Conservation (phyloP, 805 yeast species). For the Wickerhamomyces pijperi region DNA sequence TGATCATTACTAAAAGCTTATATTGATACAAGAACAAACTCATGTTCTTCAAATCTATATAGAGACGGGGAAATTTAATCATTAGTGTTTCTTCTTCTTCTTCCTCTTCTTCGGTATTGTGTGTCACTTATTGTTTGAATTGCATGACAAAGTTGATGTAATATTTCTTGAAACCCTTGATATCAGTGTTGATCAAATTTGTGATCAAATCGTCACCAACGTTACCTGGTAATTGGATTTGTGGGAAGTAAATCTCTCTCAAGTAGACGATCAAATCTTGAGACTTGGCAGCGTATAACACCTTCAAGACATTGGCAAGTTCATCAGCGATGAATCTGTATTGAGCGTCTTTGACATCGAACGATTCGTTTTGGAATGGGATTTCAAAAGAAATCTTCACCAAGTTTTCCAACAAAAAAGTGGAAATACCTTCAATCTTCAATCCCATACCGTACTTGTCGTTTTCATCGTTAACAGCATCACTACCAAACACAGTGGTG, state of each 20-base stretch:
- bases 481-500: slow-evolving; percentile 54
- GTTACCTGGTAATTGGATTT: slow-evolving; percentile 46
- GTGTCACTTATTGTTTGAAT: slow-evolving; percentile 10
- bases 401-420: slow-evolving; percentile 54
- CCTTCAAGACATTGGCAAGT: slow-evolving; percentile 55
- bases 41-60: too few relatives aligned
- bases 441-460: slow-evolving; percentile 39
- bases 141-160: slow-evolving; percentile 36
- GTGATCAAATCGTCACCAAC: slow-evolving; percentile 52
- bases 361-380: slow-evolving; percentile 60
- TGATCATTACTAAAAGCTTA: background rate
- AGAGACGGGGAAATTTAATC: background rate
- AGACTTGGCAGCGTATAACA: slow-evolving; percentile 41
- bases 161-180: slow-evolving; percentile 61
- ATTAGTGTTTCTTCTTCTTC: too few relatives aligned
- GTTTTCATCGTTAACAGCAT: slow-evolving; percentile 48
- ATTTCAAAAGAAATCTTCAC: slow-evolving; percentile 65
- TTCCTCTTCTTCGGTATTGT: too few relatives aligned
- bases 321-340: slow-evolving; percentile 66
- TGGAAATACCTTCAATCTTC: slow-evolving; percentile 59
- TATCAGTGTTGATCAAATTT: slow-evolving; percentile 42
- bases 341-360: slow-evolving; percentile 71
- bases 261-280: slow-evolving; percentile 41
- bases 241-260: slow-evolving; percentile 35
- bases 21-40: background rate